Conservation (phyloP, 2,329 filamentous ascomycete species). For the Fusarium compactum region DNA sequence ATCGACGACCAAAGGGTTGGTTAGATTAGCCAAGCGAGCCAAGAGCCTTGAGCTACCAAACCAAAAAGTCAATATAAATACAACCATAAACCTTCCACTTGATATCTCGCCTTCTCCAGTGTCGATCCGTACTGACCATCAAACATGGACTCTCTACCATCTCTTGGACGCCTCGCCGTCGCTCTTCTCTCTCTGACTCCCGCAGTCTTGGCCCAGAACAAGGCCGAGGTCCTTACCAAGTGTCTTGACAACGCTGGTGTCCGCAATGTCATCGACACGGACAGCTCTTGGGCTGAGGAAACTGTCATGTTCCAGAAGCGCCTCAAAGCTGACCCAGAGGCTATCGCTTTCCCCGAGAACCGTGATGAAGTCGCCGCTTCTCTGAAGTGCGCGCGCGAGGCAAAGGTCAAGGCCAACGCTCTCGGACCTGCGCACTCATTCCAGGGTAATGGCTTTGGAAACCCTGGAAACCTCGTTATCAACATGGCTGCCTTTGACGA, state of each 20-base stretch:
- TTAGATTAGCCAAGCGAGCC: slow-evolving; percentile 3
- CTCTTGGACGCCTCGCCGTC: slow-evolving; percentile 15
- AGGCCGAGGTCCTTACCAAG: slow-evolving; percentile 17
- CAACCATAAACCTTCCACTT: background rate
- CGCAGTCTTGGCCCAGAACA: slow-evolving; percentile 10
- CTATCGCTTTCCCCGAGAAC: slow-evolving; percentile 38
- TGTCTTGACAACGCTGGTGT: slow-evolving; percentile 37
- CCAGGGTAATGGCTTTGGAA: slow-evolving; percentile 39
- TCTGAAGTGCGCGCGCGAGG: slow-evolving; percentile 42
- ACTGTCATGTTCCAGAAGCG: slow-evolving; percentile 41
- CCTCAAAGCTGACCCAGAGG: slow-evolving; percentile 36
- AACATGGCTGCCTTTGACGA: slow-evolving; percentile 44
- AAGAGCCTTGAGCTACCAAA: background rate
- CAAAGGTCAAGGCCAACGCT: slow-evolving; percentile 39
- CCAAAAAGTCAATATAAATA: slow-evolving; percentile 9
- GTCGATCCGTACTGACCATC: background rate
- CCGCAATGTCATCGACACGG: slow-evolving; percentile 35
- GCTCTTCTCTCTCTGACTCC: slow-evolving; percentile 2
- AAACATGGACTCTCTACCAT: slow-evolving; percentile 9
- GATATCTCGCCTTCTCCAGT: background rate
- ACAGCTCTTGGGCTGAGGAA: slow-evolving; percentile 35
- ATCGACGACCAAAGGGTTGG: background rate
- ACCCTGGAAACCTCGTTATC: slow-evolving; percentile 41
- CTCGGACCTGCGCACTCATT: slow-evolving; percentile 44
- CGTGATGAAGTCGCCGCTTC: slow-evolving; percentile 40